Evolutionary conservation across 1,139 yeast genomes (phyloP).

Genomic region (Magnusiomyces fungicola): DNA sequence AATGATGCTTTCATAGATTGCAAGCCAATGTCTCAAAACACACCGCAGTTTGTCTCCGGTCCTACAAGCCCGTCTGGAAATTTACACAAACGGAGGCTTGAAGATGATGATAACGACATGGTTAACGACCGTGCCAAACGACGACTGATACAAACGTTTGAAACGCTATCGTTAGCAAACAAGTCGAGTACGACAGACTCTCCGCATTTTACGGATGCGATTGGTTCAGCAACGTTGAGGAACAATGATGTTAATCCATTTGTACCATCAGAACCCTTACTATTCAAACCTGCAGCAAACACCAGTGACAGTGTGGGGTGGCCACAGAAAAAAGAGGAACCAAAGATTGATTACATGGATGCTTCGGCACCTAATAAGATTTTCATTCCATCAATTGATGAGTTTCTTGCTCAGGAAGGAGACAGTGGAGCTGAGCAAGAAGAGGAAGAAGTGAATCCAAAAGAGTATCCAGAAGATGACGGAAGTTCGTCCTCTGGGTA

Average conservation of each 20-base stretch:
- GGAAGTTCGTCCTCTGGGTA: neutral
- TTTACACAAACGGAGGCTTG: conserved; percentile 3
- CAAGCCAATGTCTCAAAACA: too few species aligned
- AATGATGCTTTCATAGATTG: too few species aligned
- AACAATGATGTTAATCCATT: too few species aligned
- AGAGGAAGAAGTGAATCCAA: neutral
- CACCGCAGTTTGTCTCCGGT: too few species aligned
- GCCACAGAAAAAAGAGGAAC: too few species aligned
- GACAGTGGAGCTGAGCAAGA: neutral
- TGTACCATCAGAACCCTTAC: too few species aligned
- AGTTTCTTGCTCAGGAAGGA: conserved; percentile 14
- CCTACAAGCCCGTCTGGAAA: too few species aligned
- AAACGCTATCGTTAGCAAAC: conserved; percentile 9
- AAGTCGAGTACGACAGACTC: too few species aligned
- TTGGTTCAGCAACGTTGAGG: too few species aligned
- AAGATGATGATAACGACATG: neutral
- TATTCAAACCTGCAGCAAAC: too few species aligned
- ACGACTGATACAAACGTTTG: conserved; percentile 13
- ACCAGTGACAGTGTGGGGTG: too few species aligned
- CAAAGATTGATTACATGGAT: conserved; percentile 19
- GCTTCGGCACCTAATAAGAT: conserved; percentile 19
- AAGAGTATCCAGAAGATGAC: neutral
- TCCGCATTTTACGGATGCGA: too few species aligned
- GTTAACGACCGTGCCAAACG: conserved; percentile 5
- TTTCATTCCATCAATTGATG: conserved; percentile 24